phyloP scores from a whole-genome alignment of 2,329 filamentous ascomycete genomes.

The Colletotrichum cereale region DNA sequence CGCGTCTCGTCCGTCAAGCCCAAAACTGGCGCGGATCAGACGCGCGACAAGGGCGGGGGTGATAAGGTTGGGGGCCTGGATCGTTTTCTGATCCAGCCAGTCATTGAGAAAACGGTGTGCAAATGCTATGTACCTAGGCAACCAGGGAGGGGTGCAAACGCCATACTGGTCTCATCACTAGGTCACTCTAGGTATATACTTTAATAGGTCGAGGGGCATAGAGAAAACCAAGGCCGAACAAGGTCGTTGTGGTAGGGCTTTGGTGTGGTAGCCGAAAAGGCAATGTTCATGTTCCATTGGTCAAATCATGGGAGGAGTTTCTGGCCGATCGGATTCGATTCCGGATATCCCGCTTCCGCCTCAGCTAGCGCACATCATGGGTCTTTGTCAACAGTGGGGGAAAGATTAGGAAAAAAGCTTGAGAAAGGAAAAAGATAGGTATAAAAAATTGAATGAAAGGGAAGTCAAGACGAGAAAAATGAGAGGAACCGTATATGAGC shows the following conservation, averaged over 20 bases:
- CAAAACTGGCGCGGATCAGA: not conserved
- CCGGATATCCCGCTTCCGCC: not conserved
- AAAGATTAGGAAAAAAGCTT: not conserved
- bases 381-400: not conserved
- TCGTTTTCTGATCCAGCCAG: conserved; percentile 2
- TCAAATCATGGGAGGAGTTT: not conserved
- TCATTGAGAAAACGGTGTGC: not conserved
- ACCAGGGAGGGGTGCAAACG: not conserved
- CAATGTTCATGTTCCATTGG: not conserved
- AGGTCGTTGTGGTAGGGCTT: conserved; percentile 7
- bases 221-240: conserved; percentile 10
- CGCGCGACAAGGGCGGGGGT: not conserved
- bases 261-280: not conserved
- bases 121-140: not conserved
- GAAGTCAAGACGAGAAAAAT: too few species aligned
- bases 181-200: too few species aligned
- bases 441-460: not conserved
- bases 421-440: not conserved
- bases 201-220: not conserved
- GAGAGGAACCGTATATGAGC: not conserved
- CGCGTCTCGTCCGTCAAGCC: not conserved
- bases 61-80: not conserved
- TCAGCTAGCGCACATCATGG: not conserved
- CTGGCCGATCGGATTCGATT: conserved; percentile 22
- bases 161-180: not conserved